phyloP scores from a whole-genome alignment of 345 rosid genomes.

The Carallia brachiata region DNA sequence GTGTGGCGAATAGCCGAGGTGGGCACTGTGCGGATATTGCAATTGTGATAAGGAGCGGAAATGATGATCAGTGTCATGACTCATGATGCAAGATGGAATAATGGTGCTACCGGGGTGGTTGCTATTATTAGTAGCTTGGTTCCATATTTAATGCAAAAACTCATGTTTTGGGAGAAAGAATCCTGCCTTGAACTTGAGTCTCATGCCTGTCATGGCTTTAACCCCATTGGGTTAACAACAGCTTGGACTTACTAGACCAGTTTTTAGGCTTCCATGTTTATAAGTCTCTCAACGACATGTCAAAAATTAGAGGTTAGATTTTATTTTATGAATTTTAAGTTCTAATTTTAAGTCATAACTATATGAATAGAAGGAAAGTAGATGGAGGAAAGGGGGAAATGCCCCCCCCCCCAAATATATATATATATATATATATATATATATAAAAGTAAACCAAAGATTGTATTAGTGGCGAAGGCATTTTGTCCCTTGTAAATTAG shows the following conservation, averaged over 20 bases:
- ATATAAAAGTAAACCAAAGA: too few species aligned
- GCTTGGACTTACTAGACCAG: conserved; percentile 75
- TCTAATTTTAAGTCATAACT: too few species aligned
- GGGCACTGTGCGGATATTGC: conserved; percentile 58
- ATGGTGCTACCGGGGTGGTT: conserved; percentile 71
- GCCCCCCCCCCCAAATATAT: too few species aligned
- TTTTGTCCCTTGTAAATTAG: too few species aligned
- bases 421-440: too few species aligned
- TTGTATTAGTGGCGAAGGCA: too few species aligned
- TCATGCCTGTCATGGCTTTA: conserved; percentile 82
- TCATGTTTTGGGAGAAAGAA: conserved; percentile 67
- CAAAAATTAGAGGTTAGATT: too few species aligned
- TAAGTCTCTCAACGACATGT: too few species aligned
- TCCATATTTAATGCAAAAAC: conserved; percentile 60
- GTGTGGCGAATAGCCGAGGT: conserved; percentile 66
- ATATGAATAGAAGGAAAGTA: too few species aligned
- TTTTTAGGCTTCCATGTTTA: conserved; percentile 74
- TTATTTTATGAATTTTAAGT: too few species aligned
- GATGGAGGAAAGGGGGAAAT: too few species aligned
- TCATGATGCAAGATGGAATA: conserved; percentile 53
- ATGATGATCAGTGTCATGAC: conserved; percentile 84
- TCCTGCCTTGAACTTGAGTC: conserved; percentile 50
- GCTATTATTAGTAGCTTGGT: conserved; percentile 76
- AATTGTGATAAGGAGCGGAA: conserved; percentile 82
- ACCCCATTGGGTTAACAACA: conserved; percentile 74